A percentile compares a stretch with the other conserved stretches of the same genome.
phyloP scores from a whole-genome alignment of 495 filamentous ascomycete genomes.

The Penicillium taxi region DNA sequence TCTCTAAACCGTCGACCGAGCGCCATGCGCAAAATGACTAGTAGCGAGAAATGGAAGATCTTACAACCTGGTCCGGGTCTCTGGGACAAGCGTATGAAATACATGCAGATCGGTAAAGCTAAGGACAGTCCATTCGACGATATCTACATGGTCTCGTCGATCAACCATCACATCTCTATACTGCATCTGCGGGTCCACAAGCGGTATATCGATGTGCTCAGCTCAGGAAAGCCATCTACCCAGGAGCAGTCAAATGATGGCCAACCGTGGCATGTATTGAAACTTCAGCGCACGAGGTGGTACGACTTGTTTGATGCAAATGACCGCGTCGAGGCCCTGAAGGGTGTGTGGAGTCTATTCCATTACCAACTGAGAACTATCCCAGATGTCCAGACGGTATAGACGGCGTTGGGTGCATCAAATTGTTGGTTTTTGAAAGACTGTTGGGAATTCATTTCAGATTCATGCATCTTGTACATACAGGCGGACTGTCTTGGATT shows the following conservation, averaged over 20 bases:
- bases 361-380: slow-evolving; percentile 54
- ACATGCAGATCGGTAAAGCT: slow-evolving; percentile 62
- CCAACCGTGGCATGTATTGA: slow-evolving; percentile 55
- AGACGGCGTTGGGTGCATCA: too few species aligned
- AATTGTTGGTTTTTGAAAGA: too few species aligned
- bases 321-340: slow-evolving; percentile 63
- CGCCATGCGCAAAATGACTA: slow-evolving; percentile 28
- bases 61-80: slow-evolving; percentile 52
- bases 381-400: background rate
- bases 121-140: slow-evolving; percentile 44
- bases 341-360: slow-evolving; percentile 70
- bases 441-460: too few species aligned
- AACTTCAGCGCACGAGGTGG: slow-evolving; percentile 66
- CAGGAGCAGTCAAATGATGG: slow-evolving; percentile 39
- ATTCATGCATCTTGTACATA: too few species aligned
- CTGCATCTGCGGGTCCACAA: slow-evolving; percentile 65
- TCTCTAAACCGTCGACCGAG: slow-evolving; percentile 24
- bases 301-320: slow-evolving; percentile 63
- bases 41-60: slow-evolving; percentile 39
- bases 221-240: slow-evolving; percentile 24
- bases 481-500: too few species aligned
- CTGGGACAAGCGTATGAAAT: slow-evolving; percentile 74
- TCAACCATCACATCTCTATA: slow-evolving; percentile 78
- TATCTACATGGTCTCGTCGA: slow-evolving; percentile 70
- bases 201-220: slow-evolving; percentile 51